phyloP scores from a whole-genome alignment of 2,329 filamentous ascomycete species.

The Endothia cerciana region DNA sequence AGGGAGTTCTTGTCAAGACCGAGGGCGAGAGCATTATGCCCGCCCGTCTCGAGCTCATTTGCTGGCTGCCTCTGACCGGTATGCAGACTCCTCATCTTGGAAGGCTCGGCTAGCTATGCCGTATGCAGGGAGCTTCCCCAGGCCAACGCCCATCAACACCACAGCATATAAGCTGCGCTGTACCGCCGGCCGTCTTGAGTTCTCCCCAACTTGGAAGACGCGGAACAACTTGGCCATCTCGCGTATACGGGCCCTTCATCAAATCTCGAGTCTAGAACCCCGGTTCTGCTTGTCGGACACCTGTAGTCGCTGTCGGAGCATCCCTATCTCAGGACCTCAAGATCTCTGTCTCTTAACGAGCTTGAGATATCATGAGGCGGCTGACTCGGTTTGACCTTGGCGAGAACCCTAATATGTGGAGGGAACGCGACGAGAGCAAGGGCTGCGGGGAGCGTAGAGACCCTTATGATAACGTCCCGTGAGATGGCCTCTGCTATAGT shows the following conservation, averaged over 20 bases:
- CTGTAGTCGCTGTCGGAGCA: no score
- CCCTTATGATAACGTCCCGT: not conserved
- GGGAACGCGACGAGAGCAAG: not conserved
- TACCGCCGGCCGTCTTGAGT: not conserved
- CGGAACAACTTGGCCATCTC: no score
- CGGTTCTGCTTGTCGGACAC: no score
- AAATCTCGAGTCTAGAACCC: no score
- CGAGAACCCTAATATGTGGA: slow-evolving; percentile 1
- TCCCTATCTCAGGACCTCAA: no score
- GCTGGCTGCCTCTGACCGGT: not conserved
- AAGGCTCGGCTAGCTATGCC: not conserved
- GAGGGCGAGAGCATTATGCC: not conserved
- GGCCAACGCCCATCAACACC: not conserved
- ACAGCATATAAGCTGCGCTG: not conserved
- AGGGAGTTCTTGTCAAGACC: not conserved
- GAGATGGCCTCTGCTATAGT: no score
- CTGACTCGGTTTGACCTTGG: slow-evolving; percentile 2
- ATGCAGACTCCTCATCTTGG: not conserved
- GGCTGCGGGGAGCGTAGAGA: not conserved
- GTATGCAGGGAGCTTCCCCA: not conserved
- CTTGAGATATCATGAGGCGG: not conserved
- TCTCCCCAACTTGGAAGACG: not conserved
- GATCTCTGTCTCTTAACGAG: not conserved
- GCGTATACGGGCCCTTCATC: no score
- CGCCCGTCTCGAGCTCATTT: not conserved